phyloP scores from a whole-genome alignment of 2,329 filamentous ascomycete genomes.

The Karstenula rhodostoma region DNA sequence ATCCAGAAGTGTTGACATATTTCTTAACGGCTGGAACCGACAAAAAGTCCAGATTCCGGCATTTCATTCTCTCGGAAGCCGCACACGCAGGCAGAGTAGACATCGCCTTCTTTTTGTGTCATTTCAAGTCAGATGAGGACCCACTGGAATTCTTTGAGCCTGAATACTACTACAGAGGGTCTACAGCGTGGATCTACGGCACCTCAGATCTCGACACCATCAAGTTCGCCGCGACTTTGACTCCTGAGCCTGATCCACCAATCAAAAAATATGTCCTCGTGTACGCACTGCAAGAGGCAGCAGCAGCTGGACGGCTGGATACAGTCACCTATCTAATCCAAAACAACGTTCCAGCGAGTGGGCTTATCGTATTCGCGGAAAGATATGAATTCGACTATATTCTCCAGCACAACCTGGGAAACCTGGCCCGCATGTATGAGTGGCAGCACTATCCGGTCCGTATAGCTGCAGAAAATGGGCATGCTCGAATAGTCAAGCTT shows the following conservation, averaged over 20 bases:
- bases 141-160: not conserved
- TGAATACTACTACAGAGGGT: not conserved
- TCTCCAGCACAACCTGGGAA: not conserved
- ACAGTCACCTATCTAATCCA: not conserved
- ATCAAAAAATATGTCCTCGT: not conserved
- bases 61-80: not conserved
- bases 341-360: not conserved
- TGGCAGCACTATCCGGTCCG: not conserved
- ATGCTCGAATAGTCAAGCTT: not conserved
- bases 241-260: not conserved
- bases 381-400: not conserved
- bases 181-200: not conserved
- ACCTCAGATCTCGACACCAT: constrained; percentile 1
- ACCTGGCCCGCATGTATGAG: not conserved
- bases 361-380: not conserved
- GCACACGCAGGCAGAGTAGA: not conserved
- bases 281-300: not conserved
- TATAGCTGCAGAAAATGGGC: not conserved
- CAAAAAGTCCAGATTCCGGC: not conserved
- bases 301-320: constrained; percentile 1
- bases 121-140: not conserved
- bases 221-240: not conserved
- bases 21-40: not conserved
- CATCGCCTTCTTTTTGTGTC: not conserved
- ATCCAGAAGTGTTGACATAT: not conserved